These are phyloP conservation scores for Aspergillus versicolor DNA, from an alignment of 2,329 filamentous ascomycete species.

Conservation along the genomic window DNA sequence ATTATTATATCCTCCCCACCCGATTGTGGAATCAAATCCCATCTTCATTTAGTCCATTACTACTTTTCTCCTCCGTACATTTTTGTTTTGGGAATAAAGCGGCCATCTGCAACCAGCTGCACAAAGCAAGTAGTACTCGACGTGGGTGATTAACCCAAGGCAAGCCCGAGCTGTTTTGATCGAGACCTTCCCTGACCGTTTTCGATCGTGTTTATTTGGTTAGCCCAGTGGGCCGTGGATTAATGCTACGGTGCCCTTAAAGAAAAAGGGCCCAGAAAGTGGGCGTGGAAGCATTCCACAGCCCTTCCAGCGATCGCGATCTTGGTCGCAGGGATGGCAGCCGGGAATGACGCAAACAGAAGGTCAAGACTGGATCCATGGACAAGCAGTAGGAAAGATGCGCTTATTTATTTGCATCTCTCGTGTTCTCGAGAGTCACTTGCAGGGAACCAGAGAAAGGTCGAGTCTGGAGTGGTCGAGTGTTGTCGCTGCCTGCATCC, in stretches of 20 bases:
- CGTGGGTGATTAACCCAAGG: no score
- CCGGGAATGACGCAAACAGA: conserved; percentile 13
- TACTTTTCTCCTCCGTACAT: no score
- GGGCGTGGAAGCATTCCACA: conserved; percentile 9
- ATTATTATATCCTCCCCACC: conserved; percentile 7
- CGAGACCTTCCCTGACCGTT: not conserved
- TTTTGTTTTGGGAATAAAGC: not conserved
- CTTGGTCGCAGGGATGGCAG: not conserved
- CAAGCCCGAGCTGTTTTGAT: no score
- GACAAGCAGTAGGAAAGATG: conserved; percentile 1
- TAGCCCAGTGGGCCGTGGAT: not conserved
- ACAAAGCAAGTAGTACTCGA: not conserved
- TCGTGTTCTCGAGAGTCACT: not conserved
- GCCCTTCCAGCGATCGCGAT: not conserved
- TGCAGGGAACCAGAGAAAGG: not conserved
- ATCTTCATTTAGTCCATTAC: not conserved
- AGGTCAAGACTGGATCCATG: conserved; percentile 1
- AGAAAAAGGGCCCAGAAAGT: not conserved
- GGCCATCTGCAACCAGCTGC: not conserved
- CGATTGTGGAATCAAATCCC: not conserved
- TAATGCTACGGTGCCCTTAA: conserved; percentile 9
- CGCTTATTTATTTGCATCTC: not conserved
- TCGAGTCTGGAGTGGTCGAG: not conserved
- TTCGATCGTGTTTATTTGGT: not conserved
- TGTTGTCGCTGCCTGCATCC: conserved; percentile 11